phyloP scores from a whole-genome alignment of 1,139 yeast genomes.

The Schwanniomyces etchellsii region DNA sequence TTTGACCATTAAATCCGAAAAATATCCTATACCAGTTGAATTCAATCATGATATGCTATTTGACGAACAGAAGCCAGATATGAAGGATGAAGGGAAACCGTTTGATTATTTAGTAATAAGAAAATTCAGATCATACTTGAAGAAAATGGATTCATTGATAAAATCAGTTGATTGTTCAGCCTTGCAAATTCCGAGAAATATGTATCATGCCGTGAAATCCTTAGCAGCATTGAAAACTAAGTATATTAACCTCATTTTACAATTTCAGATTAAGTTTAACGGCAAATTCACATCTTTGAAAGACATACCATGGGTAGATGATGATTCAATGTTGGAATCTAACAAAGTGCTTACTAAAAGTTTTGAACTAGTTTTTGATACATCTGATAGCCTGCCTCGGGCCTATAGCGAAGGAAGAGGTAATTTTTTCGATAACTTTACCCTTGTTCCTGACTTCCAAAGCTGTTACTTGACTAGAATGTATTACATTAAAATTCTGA shows the following conservation, averaged over 20 bases:
- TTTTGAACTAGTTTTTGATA: conserved; percentile 21
- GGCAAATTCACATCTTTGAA: conserved; percentile 11
- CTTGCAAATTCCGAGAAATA: conserved; percentile 29
- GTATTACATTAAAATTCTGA: conserved; percentile 35
- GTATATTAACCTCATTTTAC: conserved; percentile 19
- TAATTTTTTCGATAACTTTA: conserved; percentile 25
- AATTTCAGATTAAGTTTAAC: conserved; percentile 12
- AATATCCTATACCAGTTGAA: conserved; percentile 35
- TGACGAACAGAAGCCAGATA: conserved; percentile 19
- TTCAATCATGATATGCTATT: conserved; percentile 38
- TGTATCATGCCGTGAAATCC: conserved; percentile 32
- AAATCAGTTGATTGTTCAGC: conserved; percentile 31
- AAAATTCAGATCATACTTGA: conserved; percentile 24
- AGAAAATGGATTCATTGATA: conserved; percentile 24
- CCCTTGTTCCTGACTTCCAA: conserved; percentile 55
- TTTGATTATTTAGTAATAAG: conserved; percentile 29
- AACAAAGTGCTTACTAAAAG: conserved; percentile 20
- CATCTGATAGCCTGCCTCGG: conserved; percentile 22
- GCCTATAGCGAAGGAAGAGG: conserved; percentile 9
- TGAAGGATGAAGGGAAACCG: conserved; percentile 17
- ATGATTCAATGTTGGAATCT: conserved; percentile 10
- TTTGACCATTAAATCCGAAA: conserved; percentile 31
- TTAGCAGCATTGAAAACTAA: conserved; percentile 31
- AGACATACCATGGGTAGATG: conserved; percentile 23
- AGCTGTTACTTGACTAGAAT: conserved; percentile 49